phyloP scores from a whole-genome alignment of 2,329 filamentous ascomycete species.

The Fusarium tuaranense region DNA sequence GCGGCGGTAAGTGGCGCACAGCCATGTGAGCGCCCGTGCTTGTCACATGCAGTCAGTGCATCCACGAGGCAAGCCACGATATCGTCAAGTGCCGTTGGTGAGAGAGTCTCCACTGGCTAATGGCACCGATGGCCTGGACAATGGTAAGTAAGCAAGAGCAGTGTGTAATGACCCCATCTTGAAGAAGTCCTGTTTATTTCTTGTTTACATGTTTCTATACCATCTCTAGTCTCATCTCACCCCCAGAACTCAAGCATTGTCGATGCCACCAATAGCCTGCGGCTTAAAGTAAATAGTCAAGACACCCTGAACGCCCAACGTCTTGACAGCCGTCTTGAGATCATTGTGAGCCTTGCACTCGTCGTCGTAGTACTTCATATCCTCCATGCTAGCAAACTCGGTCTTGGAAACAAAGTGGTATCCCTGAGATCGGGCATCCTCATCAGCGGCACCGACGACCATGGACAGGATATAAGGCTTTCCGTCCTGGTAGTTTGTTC shows the following conservation, averaged over 20 bases:
- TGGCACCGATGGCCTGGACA: constrained; percentile 50
- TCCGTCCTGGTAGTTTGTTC: constrained; percentile 65
- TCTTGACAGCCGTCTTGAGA: constrained; percentile 53
- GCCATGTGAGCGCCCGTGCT: constrained; percentile 45
- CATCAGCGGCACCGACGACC: constrained; percentile 63
- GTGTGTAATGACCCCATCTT: not conserved
- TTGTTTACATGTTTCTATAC: not conserved
- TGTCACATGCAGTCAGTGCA: constrained; percentile 53
- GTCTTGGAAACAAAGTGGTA: constrained; percentile 74
- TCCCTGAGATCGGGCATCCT: constrained; percentile 72
- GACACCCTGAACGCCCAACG: constrained; percentile 50
- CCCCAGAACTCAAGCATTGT: constrained; percentile 16
- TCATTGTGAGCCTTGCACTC: constrained; percentile 57
- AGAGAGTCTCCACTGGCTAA: constrained; percentile 57
- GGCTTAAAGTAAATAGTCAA: constrained; percentile 58
- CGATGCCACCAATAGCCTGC: constrained; percentile 41
- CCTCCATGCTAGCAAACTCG: constrained; percentile 72
- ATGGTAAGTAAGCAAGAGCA: constrained; percentile 46
- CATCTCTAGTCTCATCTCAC: not conserved
- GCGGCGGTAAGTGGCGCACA: not conserved
- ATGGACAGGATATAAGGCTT: constrained; percentile 76
- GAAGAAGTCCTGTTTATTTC: constrained; percentile 18
- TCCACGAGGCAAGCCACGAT: constrained; percentile 53
- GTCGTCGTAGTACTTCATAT: constrained; percentile 78
- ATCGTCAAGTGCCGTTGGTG: not conserved